Base-by-base conservation (phyloP, 495 filamentous ascomycete genomes). In the Astrocystis sublimbata region DNA sequence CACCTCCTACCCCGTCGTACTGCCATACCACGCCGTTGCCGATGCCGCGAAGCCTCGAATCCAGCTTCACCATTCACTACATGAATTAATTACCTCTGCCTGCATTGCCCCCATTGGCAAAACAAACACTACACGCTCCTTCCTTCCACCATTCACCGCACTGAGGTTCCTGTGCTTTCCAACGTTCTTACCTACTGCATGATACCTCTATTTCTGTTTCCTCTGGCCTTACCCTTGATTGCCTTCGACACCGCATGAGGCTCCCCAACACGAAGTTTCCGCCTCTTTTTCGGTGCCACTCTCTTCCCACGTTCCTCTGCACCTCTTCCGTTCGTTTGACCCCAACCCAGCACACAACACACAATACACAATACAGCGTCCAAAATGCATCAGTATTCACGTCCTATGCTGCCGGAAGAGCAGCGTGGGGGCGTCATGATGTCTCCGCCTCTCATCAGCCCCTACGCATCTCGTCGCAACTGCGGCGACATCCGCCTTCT, bases 231-330 rank as follows among this genome's bases (percentile, higher is more conserved):
- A 10, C 17, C 21, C 9, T 35, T 19, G 28, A 13, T 1, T 23
- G 1, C 23, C 26, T 36, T 52, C 4, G 15, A 2, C 40, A 30
- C 1, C 45, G 19, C 49, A 15, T 28, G 17, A 15, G 17, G 9
- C 38, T 54, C 38, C 1, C 15, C 31, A 47, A 21, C n/a, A n/a
- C n/a, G n/a, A n/a, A n/a, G n/a, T 31, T 61, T 62, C 49, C 59
- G 59, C 41, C 21, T 36, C 15, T 28, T 21, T 33, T 30, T 42
- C 40, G n/a, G 10, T 47, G 21, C 46, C 19, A 2, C 33, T n/a
- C 26, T 2, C 49, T 7, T 38, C n/a, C 41, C 13, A 28, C 40
- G 9, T 28, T 17, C 36, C 28, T 30, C 36, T 52, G 13, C 38
- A 41, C 33, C 38, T 19, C 31, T 36, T 28, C 40, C 54, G n/a